These are phyloP conservation scores for Epichloe aotearoae DNA, from an alignment of 2,329 filamentous ascomycete species.

Conservation along the genomic window DNA sequence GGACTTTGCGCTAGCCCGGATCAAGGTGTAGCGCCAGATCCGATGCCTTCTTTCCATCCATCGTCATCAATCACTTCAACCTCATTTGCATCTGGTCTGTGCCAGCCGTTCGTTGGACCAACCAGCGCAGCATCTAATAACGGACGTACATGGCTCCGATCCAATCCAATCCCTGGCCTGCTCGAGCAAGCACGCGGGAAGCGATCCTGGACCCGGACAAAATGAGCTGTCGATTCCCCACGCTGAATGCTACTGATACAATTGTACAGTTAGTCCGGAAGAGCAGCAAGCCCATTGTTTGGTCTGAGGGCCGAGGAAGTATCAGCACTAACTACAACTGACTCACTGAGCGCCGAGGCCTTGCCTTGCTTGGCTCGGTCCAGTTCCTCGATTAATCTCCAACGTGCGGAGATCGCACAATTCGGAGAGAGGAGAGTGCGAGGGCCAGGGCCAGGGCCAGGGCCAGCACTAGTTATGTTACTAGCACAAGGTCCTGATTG, in stretches of 20 bases:
- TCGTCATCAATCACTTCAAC: neutral
- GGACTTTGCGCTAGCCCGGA: slow-evolving; percentile 1
- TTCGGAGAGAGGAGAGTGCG: neutral
- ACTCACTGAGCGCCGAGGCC: neutral
- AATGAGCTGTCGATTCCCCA: neutral
- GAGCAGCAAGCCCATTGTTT: too few relatives aligned
- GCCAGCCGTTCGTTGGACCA: neutral
- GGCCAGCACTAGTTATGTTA: neutral
- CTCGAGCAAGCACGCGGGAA: neutral
- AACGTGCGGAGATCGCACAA: neutral
- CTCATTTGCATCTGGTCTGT: neutral
- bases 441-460: neutral
- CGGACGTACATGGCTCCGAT: too few relatives aligned
- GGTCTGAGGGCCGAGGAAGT: too few relatives aligned
- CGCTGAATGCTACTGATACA: neutral
- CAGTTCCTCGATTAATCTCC: neutral
- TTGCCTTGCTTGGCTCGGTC: neutral
- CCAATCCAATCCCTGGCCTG: neutral
- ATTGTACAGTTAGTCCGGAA: too few relatives aligned
- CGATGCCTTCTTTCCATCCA: neutral
- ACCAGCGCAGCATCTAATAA: neutral
- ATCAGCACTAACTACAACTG: too few relatives aligned
- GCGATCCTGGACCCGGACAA: neutral
- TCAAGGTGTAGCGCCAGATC: neutral
- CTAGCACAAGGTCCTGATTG: neutral